phyloP scores from a whole-genome alignment of 805 yeast species.

The Yamadazyma insecticola region DNA sequence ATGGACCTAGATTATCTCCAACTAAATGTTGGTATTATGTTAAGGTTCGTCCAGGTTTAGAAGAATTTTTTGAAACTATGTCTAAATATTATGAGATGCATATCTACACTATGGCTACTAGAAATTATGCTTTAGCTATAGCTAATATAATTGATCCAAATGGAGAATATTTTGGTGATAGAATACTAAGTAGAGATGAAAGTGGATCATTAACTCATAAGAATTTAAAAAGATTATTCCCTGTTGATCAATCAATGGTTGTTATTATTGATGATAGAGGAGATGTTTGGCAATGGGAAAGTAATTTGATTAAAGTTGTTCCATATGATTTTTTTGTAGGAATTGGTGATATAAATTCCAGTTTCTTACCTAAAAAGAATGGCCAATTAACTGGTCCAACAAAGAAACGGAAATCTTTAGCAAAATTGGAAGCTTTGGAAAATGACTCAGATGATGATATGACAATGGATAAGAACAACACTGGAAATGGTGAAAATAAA shows the following conservation, averaged over 20 bases:
- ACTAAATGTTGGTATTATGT: constrained; percentile 85
- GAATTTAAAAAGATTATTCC: constrained; percentile 81
- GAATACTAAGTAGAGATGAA: constrained; percentile 90
- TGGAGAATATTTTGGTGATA: constrained; percentile 81
- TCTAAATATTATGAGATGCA: constrained; percentile 78
- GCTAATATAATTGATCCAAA: constrained; percentile 90
- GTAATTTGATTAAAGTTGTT: constrained; percentile 83
- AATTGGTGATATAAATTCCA: constrained; percentile 93
- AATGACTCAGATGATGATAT: constrained; percentile 10
- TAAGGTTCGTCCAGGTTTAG: constrained; percentile 83
- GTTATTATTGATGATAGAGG: constrained; percentile 96
- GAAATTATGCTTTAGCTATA: constrained; percentile 85
- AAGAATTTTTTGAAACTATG: constrained; percentile 63
- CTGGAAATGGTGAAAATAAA: constrained; percentile 1
- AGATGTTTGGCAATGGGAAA: constrained; percentile 98
- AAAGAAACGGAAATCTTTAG: constrained; percentile 54
- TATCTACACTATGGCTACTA: constrained; percentile 96
- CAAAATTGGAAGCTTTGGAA: constrained; percentile 47
- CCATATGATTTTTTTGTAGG: constrained; percentile 97
- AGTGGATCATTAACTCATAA: constrained; percentile 90
- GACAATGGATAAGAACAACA: constrained; percentile 1
- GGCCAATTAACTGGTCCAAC: constrained; percentile 56
- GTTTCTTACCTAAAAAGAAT: constrained; percentile 80
- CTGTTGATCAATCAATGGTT: constrained; percentile 95
- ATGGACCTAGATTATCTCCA: constrained; percentile 56